phyloP scores from a whole-genome alignment of 805 yeast species.

The Sungouiella thailandica region DNA sequence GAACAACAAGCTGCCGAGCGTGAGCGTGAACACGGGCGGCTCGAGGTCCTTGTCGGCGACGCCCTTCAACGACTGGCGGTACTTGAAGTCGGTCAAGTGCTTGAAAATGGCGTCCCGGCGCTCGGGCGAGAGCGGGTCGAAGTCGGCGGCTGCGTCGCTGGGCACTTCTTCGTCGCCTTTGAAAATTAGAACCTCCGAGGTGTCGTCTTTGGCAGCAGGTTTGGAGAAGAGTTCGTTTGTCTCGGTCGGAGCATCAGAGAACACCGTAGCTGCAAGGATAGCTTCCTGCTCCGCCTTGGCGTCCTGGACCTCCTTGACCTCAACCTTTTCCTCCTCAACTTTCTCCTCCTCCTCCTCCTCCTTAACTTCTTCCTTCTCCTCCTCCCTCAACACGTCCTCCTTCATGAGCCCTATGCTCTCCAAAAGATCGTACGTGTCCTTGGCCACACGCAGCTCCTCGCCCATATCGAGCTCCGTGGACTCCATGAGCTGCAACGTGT shows the following conservation, averaged over 20 bases:
- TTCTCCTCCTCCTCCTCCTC: background rate
- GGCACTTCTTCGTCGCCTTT: too few relatives aligned
- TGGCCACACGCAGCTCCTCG: constrained; percentile 1
- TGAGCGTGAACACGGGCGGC: constrained; percentile 28
- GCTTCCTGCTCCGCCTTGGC: background rate
- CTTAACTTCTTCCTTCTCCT: background rate
- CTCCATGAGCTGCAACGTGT: too few relatives aligned
- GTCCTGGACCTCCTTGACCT: background rate
- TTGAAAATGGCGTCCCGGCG: constrained; percentile 19
- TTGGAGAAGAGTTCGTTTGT: too few relatives aligned
- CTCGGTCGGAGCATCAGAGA: too few relatives aligned
- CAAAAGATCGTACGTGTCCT: constrained; percentile 5
- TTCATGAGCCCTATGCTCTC: constrained; percentile 4
- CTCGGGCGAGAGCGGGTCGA: background rate
- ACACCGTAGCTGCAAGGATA: too few relatives aligned
- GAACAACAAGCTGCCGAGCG: constrained; percentile 38
- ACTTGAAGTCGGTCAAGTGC: constrained; percentile 23
- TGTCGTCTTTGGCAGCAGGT: too few relatives aligned
- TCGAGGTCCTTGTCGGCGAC: constrained; percentile 14
- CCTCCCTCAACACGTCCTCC: constrained; percentile 1
- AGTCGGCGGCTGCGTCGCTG: too few relatives aligned
- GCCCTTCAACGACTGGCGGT: constrained; percentile 19
- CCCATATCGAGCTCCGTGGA: background rate
- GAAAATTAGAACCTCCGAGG: too few relatives aligned
- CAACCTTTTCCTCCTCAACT: background rate